A percentile compares a stretch with the other conserved stretches of the same genome.
phyloP scores from a whole-genome alignment of 2,329 filamentous ascomycete species.

The Claviceps humidiphila region DNA sequence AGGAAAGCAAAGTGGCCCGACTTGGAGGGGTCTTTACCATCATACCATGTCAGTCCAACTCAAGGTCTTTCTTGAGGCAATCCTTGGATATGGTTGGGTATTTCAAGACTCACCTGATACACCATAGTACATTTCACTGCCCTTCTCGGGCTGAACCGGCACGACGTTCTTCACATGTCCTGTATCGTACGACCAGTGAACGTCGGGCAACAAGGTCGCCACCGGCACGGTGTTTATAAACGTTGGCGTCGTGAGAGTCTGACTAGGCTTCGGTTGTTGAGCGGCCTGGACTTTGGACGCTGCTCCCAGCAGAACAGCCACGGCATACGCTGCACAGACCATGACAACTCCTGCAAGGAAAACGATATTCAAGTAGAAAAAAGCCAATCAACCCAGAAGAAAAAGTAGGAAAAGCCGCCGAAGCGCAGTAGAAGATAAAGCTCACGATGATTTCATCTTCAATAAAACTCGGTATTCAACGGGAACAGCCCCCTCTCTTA shows the following conservation, averaged over 20 bases:
- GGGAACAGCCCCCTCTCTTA: background rate
- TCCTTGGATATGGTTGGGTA: too few species aligned
- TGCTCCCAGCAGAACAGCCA: conserved; percentile 2
- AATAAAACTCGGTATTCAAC: background rate
- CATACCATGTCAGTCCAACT: too few species aligned
- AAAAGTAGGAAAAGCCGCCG: background rate
- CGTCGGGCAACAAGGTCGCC: conserved; percentile 4
- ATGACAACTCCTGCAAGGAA: background rate
- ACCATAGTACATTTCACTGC: conserved; percentile 14
- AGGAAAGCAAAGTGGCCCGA: conserved; percentile 15
- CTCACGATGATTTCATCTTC: too few species aligned
- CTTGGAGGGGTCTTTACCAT: conserved; percentile 12
- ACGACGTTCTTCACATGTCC: conserved; percentile 11
- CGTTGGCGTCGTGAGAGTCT: background rate
- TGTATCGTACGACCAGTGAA: conserved; percentile 15
- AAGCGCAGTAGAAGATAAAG: background rate
- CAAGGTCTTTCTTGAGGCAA: too few species aligned
- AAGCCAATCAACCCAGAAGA: background rate
- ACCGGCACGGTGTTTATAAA: conserved; percentile 1
- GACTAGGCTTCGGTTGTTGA: background rate
- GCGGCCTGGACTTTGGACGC: background rate
- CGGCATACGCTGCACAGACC: background rate
- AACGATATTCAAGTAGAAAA: background rate
- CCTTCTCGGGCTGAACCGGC: conserved; percentile 10
- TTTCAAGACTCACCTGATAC: conserved; percentile 4